Evolutionary conservation across 768 basidiomycete genomes (phyloP).

Genomic region (Russula earlei): DNA sequence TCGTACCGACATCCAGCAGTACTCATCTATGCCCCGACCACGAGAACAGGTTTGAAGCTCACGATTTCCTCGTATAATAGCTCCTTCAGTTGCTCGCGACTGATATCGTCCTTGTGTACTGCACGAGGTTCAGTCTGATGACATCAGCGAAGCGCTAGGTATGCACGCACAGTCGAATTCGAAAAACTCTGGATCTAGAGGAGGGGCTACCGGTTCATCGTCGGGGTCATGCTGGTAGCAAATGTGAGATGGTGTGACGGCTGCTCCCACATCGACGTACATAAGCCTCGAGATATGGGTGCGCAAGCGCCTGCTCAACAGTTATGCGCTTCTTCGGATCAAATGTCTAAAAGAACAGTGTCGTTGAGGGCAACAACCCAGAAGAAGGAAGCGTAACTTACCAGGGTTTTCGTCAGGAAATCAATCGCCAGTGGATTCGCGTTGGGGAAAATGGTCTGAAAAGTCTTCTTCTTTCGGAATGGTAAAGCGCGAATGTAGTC

Average conservation of each 20-base stretch:
- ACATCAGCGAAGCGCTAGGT: not conserved
- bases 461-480: constrained; percentile 80
- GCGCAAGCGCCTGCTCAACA: constrained; percentile 88
- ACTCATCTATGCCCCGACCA: too few relatives aligned
- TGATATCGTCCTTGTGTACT: constrained; percentile 96
- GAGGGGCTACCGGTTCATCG: constrained; percentile 91
- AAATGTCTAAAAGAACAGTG: constrained; percentile 55
- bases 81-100: constrained; percentile 90
- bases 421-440: constrained; percentile 73
- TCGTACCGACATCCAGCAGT: too few relatives aligned
- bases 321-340: constrained; percentile 96
- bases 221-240: constrained; percentile 75
- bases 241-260: not conserved
- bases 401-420: constrained; percentile 78
- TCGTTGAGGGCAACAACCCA: not conserved
- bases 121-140: not conserved
- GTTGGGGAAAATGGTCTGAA: constrained; percentile 82
- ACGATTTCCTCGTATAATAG: constrained; percentile 92
- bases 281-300: constrained; percentile 92
- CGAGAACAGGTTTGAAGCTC: constrained; percentile 65
- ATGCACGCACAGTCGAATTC: constrained; percentile 79
- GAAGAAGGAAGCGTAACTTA: constrained; percentile 26
- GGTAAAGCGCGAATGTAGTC: constrained; percentile 94
- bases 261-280: constrained; percentile 34
- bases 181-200: constrained; percentile 94